Base-by-base conservation (phyloP, 805 yeast species). In the Starmera quercuum region DNA sequence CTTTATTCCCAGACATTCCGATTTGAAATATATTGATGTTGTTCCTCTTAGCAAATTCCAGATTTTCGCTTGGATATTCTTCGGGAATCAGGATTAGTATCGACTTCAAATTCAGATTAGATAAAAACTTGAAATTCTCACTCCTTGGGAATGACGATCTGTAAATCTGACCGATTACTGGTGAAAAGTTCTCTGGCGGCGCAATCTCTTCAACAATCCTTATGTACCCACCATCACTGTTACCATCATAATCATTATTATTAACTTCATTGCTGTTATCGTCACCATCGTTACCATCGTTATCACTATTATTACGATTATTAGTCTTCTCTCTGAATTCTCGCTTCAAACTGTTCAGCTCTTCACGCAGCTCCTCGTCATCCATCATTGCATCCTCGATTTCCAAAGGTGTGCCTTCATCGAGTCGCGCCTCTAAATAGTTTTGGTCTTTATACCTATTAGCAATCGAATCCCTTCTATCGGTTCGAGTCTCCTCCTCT, bases 1-100 rank as follows among this genome's bases (percentile, higher is more conserved):
- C 95, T 52, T 92, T 92, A 55, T 92, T 92, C 7, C 97, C 98
- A 29, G 92, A 78, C 76, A 92, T 73, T 2, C 97, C 96, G 25
- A 90, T 78, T 56, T 87, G 97, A 51, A 78, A 84, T 25, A 88
- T 65, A 45, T 71, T 60, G 31, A 92, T 86, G 15, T 68, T 67
- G 32, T 85, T 68, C 26, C 66, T 61, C 26, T 66, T 53, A 37
- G 85, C 60, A 49, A 85, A 87, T 31, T 74, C 75, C 25, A 55
- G 45, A 49, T 88, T 86, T 42, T 83, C 85, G 21, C 63, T 66
- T 0, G 98, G 97, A 50, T 90, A 90, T 18, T 81, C 87, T 52
- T 92, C 98, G 0, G 97, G 95, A 11, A 90, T 83, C 31, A 90
- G 66, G 39, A 95, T 85, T 39, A 92, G 60, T 4, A 92, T 73